phyloP scores from a whole-genome alignment of 2,329 filamentous ascomycete genomes.

The Cordyceps javanica region DNA sequence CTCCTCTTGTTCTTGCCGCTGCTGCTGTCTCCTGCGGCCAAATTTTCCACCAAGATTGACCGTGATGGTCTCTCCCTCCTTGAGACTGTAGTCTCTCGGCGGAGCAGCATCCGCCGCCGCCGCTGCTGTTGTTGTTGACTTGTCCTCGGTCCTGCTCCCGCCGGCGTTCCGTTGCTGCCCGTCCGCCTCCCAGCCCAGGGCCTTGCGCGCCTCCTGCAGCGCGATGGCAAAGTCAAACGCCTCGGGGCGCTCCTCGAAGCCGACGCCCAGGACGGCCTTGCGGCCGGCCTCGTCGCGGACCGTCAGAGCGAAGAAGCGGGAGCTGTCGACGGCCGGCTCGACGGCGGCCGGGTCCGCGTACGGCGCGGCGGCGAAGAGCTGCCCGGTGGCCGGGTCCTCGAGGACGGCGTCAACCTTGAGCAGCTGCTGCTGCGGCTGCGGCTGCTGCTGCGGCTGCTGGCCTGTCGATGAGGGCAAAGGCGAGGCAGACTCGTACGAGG shows the following conservation, averaged over 20 bases:
- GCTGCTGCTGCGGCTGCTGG: too few species aligned
- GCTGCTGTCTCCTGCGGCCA: constrained; percentile 31
- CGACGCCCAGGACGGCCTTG: constrained; percentile 76
- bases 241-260: constrained; percentile 80
- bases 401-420: constrained; percentile 72
- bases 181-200: constrained; percentile 52
- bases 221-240: constrained; percentile 82
- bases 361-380: constrained; percentile 78
- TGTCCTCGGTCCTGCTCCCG: constrained; percentile 29
- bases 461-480: constrained; percentile 17
- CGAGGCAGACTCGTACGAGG: constrained; percentile 45
- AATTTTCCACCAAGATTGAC: constrained; percentile 61
- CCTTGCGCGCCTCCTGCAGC: constrained; percentile 70
- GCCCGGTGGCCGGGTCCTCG: constrained; percentile 65
- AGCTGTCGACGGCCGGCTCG: constrained; percentile 72
- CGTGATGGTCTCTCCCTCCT: constrained; percentile 84
- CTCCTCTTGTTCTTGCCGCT: constrained; percentile 14
- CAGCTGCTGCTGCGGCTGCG: constrained; percentile 47
- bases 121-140: constrained; percentile 28
- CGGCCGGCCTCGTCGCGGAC: constrained; percentile 70
- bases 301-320: constrained; percentile 76
- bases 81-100: constrained; percentile 69
- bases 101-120: constrained; percentile 35
- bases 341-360: constrained; percentile 63
- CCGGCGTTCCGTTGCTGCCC: constrained; percentile 26